Percentiles rank a stretch among this genome's conserved stretches.
phyloP scores from a whole-genome alignment of 371 early-diverging fungal species.

The Blakeslea trispora region DNA sequence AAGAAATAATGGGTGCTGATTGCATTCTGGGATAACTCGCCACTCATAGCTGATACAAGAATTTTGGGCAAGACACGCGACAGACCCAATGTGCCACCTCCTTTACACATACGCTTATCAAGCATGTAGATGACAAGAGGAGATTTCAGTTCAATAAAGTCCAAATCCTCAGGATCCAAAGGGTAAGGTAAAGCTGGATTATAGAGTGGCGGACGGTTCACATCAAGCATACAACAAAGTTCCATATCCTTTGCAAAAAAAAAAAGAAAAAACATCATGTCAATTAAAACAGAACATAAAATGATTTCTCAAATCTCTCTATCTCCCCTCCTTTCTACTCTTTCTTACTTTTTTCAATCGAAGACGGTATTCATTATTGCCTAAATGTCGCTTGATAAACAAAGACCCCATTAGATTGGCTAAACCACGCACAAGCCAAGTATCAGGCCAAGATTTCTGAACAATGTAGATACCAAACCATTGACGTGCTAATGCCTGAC shows the following conservation, averaged over 20 bases:
- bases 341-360: conserved; percentile 71
- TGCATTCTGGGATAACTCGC: conserved; percentile 76
- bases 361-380: conserved; percentile 87
- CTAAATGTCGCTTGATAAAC: conserved; percentile 78
- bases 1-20: conserved; percentile 84
- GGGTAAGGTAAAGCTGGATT: conserved; percentile 63
- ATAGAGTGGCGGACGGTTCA: conserved; percentile 85
- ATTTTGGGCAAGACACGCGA: conserved; percentile 83
- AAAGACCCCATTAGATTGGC: conserved; percentile 72
- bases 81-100: conserved; percentile 73
- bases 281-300: too few species aligned
- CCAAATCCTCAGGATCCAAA: conserved; percentile 70
- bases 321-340: background rate
- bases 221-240: conserved; percentile 77
- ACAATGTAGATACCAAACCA: conserved; percentile 93
- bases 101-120: conserved; percentile 88
- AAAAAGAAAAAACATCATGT: too few species aligned
- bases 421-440: conserved; percentile 86
- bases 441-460: conserved; percentile 81
- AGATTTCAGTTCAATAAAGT: conserved; percentile 83
- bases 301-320: background rate
- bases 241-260: conserved; percentile 73
- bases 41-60: conserved; percentile 77
- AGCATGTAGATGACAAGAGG: conserved; percentile 92
- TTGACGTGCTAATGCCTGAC: conserved; percentile 78